Evolutionary conservation across 106 monocot species (phyloP).

Genomic region (Amphibolis antarctica): DNA sequence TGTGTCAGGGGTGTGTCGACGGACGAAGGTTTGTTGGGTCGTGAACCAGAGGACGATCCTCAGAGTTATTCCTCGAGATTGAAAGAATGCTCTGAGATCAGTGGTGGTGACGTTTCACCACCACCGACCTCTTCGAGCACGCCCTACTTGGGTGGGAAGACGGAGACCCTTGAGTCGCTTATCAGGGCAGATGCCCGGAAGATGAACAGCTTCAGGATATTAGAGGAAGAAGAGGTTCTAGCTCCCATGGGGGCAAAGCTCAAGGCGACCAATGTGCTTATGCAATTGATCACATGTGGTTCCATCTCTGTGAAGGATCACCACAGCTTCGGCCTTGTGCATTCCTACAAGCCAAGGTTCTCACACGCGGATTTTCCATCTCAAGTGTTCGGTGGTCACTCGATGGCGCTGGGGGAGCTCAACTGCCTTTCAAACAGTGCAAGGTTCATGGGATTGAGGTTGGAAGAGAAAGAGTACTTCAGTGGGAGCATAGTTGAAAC

Average conservation of each 20-base stretch:
- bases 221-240: constrained; percentile 24
- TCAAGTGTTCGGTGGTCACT: constrained; percentile 7
- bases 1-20: constrained; percentile 4
- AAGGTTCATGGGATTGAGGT: constrained; percentile 11
- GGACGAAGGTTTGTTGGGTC: constrained; percentile 7
- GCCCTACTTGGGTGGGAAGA: constrained; percentile 19
- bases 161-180: constrained; percentile 29
- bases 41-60: constrained; percentile 1
- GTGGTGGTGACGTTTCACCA: constrained; percentile 18
- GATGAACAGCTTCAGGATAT: constrained; percentile 18
- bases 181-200: constrained; percentile 28
- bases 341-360: constrained; percentile 26
- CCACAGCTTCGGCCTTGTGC: constrained; percentile 10
- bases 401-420: constrained; percentile 6
- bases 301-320: constrained; percentile 32
- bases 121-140: constrained; percentile 18
- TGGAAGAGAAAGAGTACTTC: constrained; percentile 33
- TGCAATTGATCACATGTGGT: constrained; percentile 39
- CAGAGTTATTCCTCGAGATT: not conserved
- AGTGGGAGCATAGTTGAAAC: constrained; percentile 29
- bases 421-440: constrained; percentile 19
- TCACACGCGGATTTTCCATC: constrained; percentile 15
- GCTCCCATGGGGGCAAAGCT: constrained; percentile 13
- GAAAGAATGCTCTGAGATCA: constrained; percentile 8
- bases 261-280: constrained; percentile 27